Evolutionary conservation across 2,329 filamentous ascomycete genomes (phyloP), one percentile per base, ranked within the genome.

Genomic region (Lasiodiplodia citricola): DNA sequence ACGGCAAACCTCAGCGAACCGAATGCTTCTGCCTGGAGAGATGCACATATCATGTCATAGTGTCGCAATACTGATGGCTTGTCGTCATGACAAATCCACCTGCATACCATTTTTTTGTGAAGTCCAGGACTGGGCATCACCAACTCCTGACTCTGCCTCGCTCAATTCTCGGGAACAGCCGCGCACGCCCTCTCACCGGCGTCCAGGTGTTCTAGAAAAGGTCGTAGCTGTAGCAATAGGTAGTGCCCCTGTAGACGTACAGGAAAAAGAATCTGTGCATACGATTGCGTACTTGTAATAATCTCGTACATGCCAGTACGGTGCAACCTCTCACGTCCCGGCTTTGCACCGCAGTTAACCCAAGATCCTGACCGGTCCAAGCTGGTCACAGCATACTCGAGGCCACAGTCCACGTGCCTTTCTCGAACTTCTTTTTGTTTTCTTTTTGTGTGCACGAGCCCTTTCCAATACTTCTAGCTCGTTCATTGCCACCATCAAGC

Each of bases 1-100:
- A 28, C 37, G 35, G 35, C 23, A 31, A n/a, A 11, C 38, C 23
- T 56, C 16, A 28, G 37, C 38, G 25, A 23, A 28, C 18, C 16
- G 54, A 58, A 58, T 58, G 35, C 55, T 58, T 41, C 57, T 44
- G 57, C 57, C 57, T 38, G 56, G 37, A 41, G 16, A 11, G 4
- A 31, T 21, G 54, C 54, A 18, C 3, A 35, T 38, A 37, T 25
- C 56, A 37, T 58, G 14, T 18, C 13, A 38, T 25, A 8, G 5
- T 58, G 35, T 21, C 37, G 56, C 56, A 58, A 58, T 14, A 38
- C 21, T 38, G 21, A 44, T 7, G n/a, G 8, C n/a, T 25, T 25
- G n/a, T 28, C 21, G 13, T 44, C 18, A 31, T 60, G 38, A 60
- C 57, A 28, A 47, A 60, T 35, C 8, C 56, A 58, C n/a, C n/a